Conservation (phyloP, 345 rosid genomes). For the Citrus mangshanensis region DNA sequence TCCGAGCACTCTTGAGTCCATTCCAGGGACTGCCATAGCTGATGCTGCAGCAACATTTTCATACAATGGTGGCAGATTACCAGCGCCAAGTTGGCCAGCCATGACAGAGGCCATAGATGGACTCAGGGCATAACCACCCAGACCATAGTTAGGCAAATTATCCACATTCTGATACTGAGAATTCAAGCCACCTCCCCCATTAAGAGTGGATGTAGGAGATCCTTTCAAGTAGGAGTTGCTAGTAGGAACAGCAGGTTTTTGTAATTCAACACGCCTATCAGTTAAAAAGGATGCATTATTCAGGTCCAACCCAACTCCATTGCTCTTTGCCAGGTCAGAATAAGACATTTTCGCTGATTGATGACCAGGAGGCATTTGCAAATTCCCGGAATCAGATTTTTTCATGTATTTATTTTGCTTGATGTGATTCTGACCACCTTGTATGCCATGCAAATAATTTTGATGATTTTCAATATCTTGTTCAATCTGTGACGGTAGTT, state of each 20-base stretch:
- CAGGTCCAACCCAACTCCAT: conserved; percentile 37
- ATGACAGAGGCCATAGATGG: conserved; percentile 60
- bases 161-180: conserved; percentile 56
- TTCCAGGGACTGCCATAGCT: conserved; percentile 51
- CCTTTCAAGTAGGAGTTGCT: conserved; percentile 55
- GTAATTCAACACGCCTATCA: conserved; percentile 47
- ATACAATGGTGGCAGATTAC: conserved; percentile 57
- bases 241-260: conserved; percentile 37
- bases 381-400: conserved; percentile 39
- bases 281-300: conserved; percentile 30
- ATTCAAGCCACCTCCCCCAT: conserved; percentile 46
- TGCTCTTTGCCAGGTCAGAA: conserved; percentile 35
- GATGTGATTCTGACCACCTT: conserved; percentile 37
- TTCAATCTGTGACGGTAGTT: conserved; percentile 29
- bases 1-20: conserved; percentile 64
- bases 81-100: conserved; percentile 60
- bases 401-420: conserved; percentile 37
- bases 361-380: conserved; percentile 26
- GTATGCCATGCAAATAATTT: conserved; percentile 49
- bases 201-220: conserved; percentile 55
- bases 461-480: conserved; percentile 46
- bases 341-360: conserved; percentile 28
- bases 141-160: conserved; percentile 39
- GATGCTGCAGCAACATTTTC: conserved; percentile 71
- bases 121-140: conserved; percentile 49